Conservation (phyloP, 2,329 filamentous ascomycete species). For the Fusarium newnesense region DNA sequence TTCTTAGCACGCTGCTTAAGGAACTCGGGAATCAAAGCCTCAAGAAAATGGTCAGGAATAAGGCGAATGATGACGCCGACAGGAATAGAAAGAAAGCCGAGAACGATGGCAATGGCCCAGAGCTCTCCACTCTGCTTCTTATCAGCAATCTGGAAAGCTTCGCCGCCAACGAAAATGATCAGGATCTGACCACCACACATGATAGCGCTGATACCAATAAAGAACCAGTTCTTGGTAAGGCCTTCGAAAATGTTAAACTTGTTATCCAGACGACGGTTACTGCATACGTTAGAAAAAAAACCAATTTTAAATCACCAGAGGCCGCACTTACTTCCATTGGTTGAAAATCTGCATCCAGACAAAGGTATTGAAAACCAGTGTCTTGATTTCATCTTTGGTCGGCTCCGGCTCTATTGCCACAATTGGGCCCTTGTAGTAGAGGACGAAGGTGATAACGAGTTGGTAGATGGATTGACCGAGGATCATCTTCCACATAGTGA, state of each 20-base stretch:
- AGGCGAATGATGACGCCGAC: conserved; percentile 83
- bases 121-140: conserved; percentile 74
- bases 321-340: conserved; percentile 81
- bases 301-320: not conserved
- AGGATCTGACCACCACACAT: conserved; percentile 92
- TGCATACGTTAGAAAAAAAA: conserved; percentile 46
- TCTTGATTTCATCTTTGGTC: conserved; percentile 66
- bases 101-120: conserved; percentile 88
- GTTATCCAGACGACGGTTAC: conserved; percentile 93
- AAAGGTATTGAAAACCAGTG: conserved; percentile 96
- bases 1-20: conserved; percentile 60
- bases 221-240: conserved; percentile 86
- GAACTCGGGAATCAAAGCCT: conserved; percentile 62
- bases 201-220: conserved; percentile 83
- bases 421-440: conserved; percentile 70
- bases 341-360: conserved; percentile 99
- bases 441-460: conserved; percentile 79
- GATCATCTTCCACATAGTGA: conserved; percentile 99
- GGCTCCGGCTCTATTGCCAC: not conserved
- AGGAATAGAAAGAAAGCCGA: conserved; percentile 86
- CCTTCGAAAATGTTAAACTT: conserved; percentile 96
- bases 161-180: conserved; percentile 88
- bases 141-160: conserved; percentile 77
- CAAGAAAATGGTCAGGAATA: conserved; percentile 77
- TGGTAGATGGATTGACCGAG: conserved; percentile 92